phyloP scores from a whole-genome alignment of 1,284 basidiomycete genomes.

The Boletus sp. region DNA sequence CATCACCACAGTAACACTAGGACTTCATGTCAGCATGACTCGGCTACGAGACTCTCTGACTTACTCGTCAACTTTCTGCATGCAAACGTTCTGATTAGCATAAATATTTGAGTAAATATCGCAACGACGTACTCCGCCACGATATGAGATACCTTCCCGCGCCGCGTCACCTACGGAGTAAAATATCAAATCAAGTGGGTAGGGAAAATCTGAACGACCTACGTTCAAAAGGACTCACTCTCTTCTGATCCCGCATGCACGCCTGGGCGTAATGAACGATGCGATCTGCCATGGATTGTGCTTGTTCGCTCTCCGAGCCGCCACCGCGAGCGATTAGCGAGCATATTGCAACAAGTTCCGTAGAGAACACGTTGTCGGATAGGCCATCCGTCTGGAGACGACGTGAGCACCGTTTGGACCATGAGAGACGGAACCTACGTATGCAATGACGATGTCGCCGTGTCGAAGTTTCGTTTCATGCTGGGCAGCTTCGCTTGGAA shows the following conservation, averaged over 20 bases:
- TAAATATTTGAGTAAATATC: constrained; percentile 8
- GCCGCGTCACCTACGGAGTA: constrained; percentile 50
- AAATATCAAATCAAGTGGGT: constrained; percentile 4
- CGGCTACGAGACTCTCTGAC: constrained; percentile 30
- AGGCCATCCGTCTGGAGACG: constrained; percentile 75
- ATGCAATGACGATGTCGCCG: constrained; percentile 70
- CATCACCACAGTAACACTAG: constrained; percentile 46
- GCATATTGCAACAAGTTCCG: constrained; percentile 67
- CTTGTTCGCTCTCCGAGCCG: constrained; percentile 55
- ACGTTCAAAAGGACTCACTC: constrained; percentile 71
- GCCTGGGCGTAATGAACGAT: constrained; percentile 65
- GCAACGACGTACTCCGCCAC: constrained; percentile 56
- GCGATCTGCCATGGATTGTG: constrained; percentile 66
- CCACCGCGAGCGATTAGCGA: constrained; percentile 55
- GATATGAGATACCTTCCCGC: constrained; percentile 57
- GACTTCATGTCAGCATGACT: constrained; percentile 21
- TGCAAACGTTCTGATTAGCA: constrained; percentile 12
- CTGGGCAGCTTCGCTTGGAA: constrained; percentile 62
- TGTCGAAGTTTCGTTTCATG: constrained; percentile 64
- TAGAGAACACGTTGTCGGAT: constrained; percentile 79
- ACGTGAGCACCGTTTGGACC: constrained; percentile 4
- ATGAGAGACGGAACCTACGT: constrained; percentile 42
- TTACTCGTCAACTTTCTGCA: constrained; percentile 62
- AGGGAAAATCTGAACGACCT: constrained; percentile 26
- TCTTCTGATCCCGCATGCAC: constrained; percentile 61